phyloP scores from a whole-genome alignment of 2,329 filamentous ascomycete species.

The Cladosporium sp. region DNA sequence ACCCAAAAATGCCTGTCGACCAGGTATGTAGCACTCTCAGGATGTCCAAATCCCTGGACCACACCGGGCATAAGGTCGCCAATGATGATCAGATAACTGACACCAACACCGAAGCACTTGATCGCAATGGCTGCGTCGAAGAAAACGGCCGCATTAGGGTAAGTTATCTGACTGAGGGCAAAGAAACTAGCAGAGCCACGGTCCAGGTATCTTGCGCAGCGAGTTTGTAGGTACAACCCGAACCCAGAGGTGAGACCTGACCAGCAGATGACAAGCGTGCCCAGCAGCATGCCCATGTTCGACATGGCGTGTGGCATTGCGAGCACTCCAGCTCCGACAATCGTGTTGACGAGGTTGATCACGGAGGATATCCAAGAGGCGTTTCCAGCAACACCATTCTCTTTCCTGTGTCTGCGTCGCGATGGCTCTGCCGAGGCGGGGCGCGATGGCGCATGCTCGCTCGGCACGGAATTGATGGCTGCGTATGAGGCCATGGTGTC shows the following conservation, averaged over 20 bases:
- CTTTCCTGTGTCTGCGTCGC: slow-evolving; percentile 63
- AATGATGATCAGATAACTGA: slow-evolving; percentile 98
- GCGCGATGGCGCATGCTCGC: slow-evolving; percentile 36
- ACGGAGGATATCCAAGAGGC: slow-evolving; percentile 88
- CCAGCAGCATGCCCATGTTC: slow-evolving; percentile 88
- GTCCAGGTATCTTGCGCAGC: slow-evolving; percentile 89
- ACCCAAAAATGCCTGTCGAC: slow-evolving; percentile 95
- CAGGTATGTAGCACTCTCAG: slow-evolving; percentile 64
- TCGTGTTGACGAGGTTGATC: slow-evolving; percentile 94
- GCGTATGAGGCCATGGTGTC: slow-evolving; percentile 43
- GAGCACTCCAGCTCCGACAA: slow-evolving; percentile 88
- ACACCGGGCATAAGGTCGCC: slow-evolving; percentile 98
- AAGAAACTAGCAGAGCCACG: slow-evolving; percentile 88
- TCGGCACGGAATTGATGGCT: slow-evolving; percentile 37
- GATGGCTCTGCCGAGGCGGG: slow-evolving; percentile 37
- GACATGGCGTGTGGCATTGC: slow-evolving; percentile 95
- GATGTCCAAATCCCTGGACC: slow-evolving; percentile 69
- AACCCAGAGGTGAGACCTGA: slow-evolving; percentile 84
- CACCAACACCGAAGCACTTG: slow-evolving; percentile 95
- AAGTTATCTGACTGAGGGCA: slow-evolving; percentile 92
- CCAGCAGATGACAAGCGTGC: slow-evolving; percentile 81
- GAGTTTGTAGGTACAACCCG: slow-evolving; percentile 88
- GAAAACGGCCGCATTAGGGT: slow-evolving; percentile 89
- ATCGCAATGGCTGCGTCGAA: slow-evolving; percentile 95
- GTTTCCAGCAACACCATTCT: slow-evolving; percentile 63